Evolutionary conservation across 176 grass and related monocot genomes (phyloP).

Genomic region (Raddia guianensis): DNA sequence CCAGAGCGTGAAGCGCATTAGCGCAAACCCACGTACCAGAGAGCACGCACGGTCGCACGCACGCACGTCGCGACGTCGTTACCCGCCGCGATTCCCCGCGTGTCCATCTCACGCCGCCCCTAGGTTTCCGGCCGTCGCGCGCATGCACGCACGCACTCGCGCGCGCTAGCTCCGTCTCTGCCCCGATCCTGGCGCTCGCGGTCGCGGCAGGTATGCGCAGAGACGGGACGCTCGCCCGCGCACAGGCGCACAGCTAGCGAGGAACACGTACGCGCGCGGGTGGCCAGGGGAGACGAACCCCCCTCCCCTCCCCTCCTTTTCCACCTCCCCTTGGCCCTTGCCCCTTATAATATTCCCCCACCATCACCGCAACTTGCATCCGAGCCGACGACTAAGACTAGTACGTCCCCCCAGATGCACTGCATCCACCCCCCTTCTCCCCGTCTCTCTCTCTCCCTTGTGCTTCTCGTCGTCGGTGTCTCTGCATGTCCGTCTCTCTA

Average conservation of each 20-base stretch:
- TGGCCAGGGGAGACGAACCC: conserved; percentile 69
- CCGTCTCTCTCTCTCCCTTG: background rate
- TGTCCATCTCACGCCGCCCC: no score
- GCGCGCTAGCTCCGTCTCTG: no score
- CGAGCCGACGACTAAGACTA: conserved; percentile 27
- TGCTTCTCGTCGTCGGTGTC: background rate
- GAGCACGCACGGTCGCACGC: no score
- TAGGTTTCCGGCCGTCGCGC: no score
- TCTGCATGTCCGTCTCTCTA: background rate
- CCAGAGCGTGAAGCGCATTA: no score
- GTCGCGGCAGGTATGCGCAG: background rate
- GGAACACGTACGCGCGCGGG: conserved; percentile 9
- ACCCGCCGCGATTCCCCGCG: no score
- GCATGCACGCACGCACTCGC: no score
- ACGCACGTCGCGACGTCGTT: no score
- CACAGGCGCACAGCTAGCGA: no score
- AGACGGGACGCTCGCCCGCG: background rate
- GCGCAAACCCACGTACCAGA: no score
- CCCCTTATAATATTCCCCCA: conserved; percentile 56
- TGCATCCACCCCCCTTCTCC: conserved; percentile 35
- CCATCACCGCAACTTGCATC: conserved; percentile 48
- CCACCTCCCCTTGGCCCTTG: background rate
- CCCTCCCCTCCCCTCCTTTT: background rate
- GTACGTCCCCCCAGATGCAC: conserved; percentile 50
- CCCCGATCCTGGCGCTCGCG: background rate